These are phyloP conservation scores for Lactifluus volemus DNA, from an alignment of 768 basidiomycete genomes.

Conservation along the genomic window DNA sequence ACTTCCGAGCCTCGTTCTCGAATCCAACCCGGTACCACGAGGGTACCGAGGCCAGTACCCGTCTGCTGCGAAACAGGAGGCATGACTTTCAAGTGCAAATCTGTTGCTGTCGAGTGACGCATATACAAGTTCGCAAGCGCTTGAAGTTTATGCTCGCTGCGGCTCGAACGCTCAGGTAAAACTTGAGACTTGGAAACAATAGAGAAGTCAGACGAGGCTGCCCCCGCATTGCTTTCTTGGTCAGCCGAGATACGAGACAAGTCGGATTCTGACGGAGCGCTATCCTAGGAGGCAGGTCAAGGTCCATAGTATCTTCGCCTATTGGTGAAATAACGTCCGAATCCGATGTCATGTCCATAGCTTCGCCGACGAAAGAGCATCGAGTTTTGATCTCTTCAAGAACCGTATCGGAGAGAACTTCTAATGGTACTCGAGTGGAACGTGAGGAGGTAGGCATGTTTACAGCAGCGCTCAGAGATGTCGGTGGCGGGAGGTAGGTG, in stretches of 20 bases:
- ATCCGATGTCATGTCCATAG: slow-evolving; percentile 33
- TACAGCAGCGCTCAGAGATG: slow-evolving; percentile 54
- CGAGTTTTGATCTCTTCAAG: slow-evolving; percentile 87
- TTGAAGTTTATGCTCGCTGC: slow-evolving; percentile 48
- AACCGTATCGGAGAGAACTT: slow-evolving; percentile 70
- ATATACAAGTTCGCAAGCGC: slow-evolving; percentile 62
- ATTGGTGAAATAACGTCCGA: slow-evolving; percentile 13
- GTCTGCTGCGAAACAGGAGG: slow-evolving; percentile 59
- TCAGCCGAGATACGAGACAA: slow-evolving; percentile 42
- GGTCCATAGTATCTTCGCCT: slow-evolving; percentile 33
- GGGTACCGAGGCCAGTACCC: slow-evolving; percentile 66
- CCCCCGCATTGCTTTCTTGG: slow-evolving; percentile 40
- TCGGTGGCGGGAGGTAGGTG: slow-evolving; percentile 75
- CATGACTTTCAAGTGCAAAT: slow-evolving; percentile 57
- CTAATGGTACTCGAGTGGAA: slow-evolving; percentile 61
- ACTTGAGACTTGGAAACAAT: slow-evolving; percentile 38
- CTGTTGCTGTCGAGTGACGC: slow-evolving; percentile 69
- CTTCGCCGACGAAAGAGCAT: slow-evolving; percentile 76
- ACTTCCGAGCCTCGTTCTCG: slow-evolving; percentile 87
- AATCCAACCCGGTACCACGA: slow-evolving; percentile 92
- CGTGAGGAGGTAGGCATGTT: slow-evolving; percentile 57
- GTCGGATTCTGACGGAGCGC: slow-evolving; percentile 59
- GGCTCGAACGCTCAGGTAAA: slow-evolving; percentile 23
- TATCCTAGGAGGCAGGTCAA: slow-evolving; percentile 44
- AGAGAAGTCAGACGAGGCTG: slow-evolving; percentile 52